These are phyloP conservation scores for Heterobasidion occidentale DNA, from an alignment of 1,284 basidiomycete species.

Conservation along the genomic window DNA sequence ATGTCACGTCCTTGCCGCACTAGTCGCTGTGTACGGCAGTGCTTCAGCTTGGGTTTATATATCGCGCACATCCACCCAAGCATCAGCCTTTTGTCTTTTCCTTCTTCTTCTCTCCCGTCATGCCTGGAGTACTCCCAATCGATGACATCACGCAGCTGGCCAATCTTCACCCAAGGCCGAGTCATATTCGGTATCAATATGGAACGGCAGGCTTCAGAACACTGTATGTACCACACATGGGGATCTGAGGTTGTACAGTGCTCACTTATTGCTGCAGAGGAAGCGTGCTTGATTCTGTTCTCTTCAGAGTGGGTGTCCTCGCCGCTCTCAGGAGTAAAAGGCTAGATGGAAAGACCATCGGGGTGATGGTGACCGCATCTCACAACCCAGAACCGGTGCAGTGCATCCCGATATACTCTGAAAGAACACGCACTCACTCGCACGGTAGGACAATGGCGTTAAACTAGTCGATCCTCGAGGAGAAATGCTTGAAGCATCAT, in stretches of 20 bases:
- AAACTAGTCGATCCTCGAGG: constrained; percentile 97
- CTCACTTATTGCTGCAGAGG: constrained; percentile 44
- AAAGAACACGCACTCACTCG: not conserved
- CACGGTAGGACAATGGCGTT: constrained; percentile 88
- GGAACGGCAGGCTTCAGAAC: constrained; percentile 96
- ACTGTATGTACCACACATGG: constrained; percentile 46
- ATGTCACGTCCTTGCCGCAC: not conserved
- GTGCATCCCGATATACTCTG: no score
- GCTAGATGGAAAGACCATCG: constrained; percentile 85
- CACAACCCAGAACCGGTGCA: constrained; percentile 92
- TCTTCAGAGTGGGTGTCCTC: constrained; percentile 90
- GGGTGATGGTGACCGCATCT: constrained; percentile 98
- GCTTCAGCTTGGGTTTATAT: not conserved
- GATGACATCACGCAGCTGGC: constrained; percentile 40
- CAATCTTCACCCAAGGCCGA: constrained; percentile 59
- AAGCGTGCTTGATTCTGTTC: constrained; percentile 79
- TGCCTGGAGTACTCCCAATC: constrained; percentile 32
- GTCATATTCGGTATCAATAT: constrained; percentile 68
- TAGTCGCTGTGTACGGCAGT: not conserved
- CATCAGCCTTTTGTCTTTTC: not conserved
- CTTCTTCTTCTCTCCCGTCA: constrained; percentile 15
- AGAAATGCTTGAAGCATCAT: constrained; percentile 97
- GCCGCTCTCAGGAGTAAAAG: constrained; percentile 89
- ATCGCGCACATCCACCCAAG: not conserved
- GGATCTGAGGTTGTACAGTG: not conserved